A percentile compares a stretch with the other conserved stretches of the same genome.
These are phyloP conservation scores for Circinella minor DNA, from an alignment of 371 early-diverging fungal species.

Conservation along the genomic window DNA sequence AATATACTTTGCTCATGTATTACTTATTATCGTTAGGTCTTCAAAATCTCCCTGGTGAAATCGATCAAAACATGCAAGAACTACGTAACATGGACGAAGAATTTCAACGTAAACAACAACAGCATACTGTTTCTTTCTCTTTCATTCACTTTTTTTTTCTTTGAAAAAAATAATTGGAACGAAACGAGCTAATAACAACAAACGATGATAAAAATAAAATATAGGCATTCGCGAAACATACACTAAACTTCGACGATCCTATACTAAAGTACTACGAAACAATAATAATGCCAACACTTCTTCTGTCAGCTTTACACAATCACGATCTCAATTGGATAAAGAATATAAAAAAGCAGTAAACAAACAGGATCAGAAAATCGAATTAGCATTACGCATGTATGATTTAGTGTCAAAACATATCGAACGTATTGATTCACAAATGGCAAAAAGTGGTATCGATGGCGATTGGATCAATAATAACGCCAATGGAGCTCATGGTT, in stretches of 20 bases:
- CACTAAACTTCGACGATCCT: constrained; percentile 33
- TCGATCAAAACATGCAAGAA: constrained; percentile 60
- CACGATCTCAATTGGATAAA: constrained; percentile 42
- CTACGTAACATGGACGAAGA: constrained; percentile 60
- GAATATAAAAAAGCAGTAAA: constrained; percentile 51
- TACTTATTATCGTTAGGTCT: constrained; percentile 32
- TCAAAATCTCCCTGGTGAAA: constrained; percentile 54
- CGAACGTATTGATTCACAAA: constrained; percentile 55
- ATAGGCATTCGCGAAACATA: constrained; percentile 31
- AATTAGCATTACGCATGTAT: constrained; percentile 53
- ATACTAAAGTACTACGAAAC: constrained; percentile 25
- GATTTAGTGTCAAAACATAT: constrained; percentile 54
- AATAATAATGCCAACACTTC: constrained; percentile 17
- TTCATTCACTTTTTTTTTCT: constrained; percentile 1
- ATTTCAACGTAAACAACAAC: constrained; percentile 46
- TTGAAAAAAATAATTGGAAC: neutral
- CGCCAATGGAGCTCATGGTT: neutral
- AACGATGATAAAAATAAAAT: too few species aligned
- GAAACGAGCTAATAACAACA: neutral
- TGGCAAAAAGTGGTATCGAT: constrained; percentile 42
- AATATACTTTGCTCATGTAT: neutral
- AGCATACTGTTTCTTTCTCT: too few species aligned
- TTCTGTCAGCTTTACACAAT: constrained; percentile 23
- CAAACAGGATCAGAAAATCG: constrained; percentile 58
- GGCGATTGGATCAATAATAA: constrained; percentile 35